phyloP scores from a whole-genome alignment of 2,329 filamentous ascomycete genomes.

The Epichloe glyceriae region DNA sequence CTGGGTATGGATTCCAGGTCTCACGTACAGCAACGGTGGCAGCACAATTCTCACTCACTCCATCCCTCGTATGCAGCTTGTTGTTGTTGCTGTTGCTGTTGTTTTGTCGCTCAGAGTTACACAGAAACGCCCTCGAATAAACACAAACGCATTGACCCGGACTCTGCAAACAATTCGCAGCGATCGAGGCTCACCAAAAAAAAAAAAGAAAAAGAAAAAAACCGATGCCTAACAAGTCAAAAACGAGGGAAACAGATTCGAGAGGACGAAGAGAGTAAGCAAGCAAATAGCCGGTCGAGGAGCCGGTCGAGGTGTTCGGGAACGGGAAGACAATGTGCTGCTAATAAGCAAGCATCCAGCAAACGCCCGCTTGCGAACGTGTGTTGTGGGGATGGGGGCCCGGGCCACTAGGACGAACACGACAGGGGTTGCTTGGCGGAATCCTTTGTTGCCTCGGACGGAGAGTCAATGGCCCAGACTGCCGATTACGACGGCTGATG shows the following conservation, averaged over 20 bases:
- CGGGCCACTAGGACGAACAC: neutral
- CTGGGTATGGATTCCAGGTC: neutral
- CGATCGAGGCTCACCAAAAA: neutral
- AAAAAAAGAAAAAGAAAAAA: no score
- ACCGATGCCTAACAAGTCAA: neutral
- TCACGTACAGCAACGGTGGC: neutral
- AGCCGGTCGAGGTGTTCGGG: neutral
- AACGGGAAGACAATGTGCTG: neutral
- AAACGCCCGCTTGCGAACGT: neutral
- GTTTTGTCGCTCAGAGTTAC: conserved; percentile 1
- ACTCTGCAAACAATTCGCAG: neutral
- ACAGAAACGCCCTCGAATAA: conserved; percentile 1
- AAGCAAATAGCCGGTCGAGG: neutral
- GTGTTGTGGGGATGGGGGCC: neutral
- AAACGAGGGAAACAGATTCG: no score
- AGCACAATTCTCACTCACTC: neutral
- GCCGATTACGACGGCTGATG: conserved; percentile 4
- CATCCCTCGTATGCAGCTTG: neutral
- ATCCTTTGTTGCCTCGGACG: neutral
- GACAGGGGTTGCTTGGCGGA: neutral
- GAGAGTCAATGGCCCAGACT: neutral
- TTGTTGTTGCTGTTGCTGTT: neutral
- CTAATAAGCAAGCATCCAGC: neutral
- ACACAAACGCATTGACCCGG: neutral
- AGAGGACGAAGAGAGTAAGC: neutral